Base-by-base conservation (phyloP, 1,284 basidiomycete genomes). In the Moniliella sp. region DNA sequence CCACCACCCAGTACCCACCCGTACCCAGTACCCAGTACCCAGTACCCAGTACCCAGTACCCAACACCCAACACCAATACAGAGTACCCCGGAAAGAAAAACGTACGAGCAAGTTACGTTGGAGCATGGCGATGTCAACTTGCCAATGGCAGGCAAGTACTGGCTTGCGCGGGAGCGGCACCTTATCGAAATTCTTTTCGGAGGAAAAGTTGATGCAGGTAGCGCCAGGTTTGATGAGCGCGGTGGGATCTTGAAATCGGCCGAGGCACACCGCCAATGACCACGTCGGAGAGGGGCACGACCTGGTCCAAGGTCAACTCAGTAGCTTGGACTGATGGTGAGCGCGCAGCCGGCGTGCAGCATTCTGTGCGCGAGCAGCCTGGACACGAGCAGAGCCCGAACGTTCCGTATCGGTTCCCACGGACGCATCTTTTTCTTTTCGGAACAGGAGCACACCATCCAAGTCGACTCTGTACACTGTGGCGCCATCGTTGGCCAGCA, bases 91-190 rank as follows among this genome's bases (percentile, higher is more conserved):
- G n/a, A n/a, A n/a, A n/a, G n/a, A n/a, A n/a, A n/a, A n/a, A 30
- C 31, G n/a, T 8, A 27, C 25, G 15, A 58, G 79, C 75, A 97
- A 61, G 62, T 94, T 97, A 34, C 88, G 72, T 58, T 94, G 71
- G 18, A 97, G 69, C 82, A 97, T 91, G 51, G 84, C 69, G 45
- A 93, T 91, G 88, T 97, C 40, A 88, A 80, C 65, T 91, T 91
- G 25, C 88, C 88, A 16, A 97, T 82, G 3, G 81, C 76, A 10
- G 86, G 84, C 15, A 49, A 30, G 33, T 46, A 46, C 26, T 40
- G 43, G 10, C 42, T 30, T 1, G 49, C 47, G 67, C 83, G 80
- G 30, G 86, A 81, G 43, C 82, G 70, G 12, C 56, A 91, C 77
- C 40, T 73, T 73, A 58, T 91, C 82, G 57, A 94, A 97, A 63